Conservation (phyloP, 2,329 filamentous ascomycete genomes). For the Myriosclerotinia duriaeana region DNA sequence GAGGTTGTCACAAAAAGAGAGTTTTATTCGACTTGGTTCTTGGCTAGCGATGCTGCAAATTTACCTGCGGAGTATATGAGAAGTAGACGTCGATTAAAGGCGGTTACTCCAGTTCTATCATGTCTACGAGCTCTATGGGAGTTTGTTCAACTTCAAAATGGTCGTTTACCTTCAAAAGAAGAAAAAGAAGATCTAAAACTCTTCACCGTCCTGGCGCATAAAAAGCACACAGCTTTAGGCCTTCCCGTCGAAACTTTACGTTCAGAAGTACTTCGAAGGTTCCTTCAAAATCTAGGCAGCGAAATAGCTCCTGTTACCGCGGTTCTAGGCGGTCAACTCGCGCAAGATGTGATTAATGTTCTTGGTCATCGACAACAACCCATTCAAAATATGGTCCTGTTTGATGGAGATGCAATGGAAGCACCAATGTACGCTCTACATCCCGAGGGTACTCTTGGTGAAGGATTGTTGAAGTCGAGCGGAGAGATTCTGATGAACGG, state of each 20-base stretch:
- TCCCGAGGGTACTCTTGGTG: constrained; percentile 59
- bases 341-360: constrained; percentile 97
- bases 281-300: constrained; percentile 80
- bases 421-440: constrained; percentile 81
- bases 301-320: constrained; percentile 87
- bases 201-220: constrained; percentile 76
- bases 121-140: constrained; percentile 90
- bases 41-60: constrained; percentile 75
- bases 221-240: constrained; percentile 73
- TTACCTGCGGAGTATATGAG: constrained; percentile 69
- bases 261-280: constrained; percentile 74
- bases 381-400: constrained; percentile 90
- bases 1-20: constrained; percentile 93
- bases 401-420: constrained; percentile 79
- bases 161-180: constrained; percentile 55
- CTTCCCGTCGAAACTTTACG: constrained; percentile 66
- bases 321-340: constrained; percentile 83
- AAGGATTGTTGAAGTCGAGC: constrained; percentile 41
- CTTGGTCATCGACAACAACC: constrained; percentile 88
- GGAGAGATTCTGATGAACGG: constrained; percentile 23
- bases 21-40: constrained; percentile 80
- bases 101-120: constrained; percentile 80
- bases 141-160: constrained; percentile 63
- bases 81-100: constrained; percentile 66
- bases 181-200: constrained; percentile 65